Percentiles rank a stretch among this genome's conserved stretches.
phyloP scores from a whole-genome alignment of 345 rosid genomes.

The sweet orange (Citrus sinensis) region DVS_A1.0 CM039164.1:6026001-6026500 shows the following conservation, averaged over 20 bases:
- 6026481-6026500: neutral
- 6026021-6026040: neutral
- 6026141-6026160: neutral
- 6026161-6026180: too few relatives aligned
- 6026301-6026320: conserved; percentile 12
- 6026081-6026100: too few relatives aligned
- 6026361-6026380: conserved; percentile 27
- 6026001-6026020: too few relatives aligned
- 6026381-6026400: conserved; percentile 27
- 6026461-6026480: neutral
- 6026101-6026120: neutral
- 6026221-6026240: too few relatives aligned
- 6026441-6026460: neutral
- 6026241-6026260: too few relatives aligned
- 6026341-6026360: conserved; percentile 45
- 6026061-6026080: too few relatives aligned
- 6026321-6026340: conserved; percentile 19
- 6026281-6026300: conserved; percentile 2
- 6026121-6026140: conserved; percentile 26
- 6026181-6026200: too few relatives aligned
- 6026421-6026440: neutral
- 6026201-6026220: too few relatives aligned
- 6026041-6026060: neutral
- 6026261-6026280: too few relatives aligned
- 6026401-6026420: neutral